These are phyloP conservation scores for Eimeria praecox DNA, from an alignment of 169 alveolate species.

Conservation along the genomic window DNA sequence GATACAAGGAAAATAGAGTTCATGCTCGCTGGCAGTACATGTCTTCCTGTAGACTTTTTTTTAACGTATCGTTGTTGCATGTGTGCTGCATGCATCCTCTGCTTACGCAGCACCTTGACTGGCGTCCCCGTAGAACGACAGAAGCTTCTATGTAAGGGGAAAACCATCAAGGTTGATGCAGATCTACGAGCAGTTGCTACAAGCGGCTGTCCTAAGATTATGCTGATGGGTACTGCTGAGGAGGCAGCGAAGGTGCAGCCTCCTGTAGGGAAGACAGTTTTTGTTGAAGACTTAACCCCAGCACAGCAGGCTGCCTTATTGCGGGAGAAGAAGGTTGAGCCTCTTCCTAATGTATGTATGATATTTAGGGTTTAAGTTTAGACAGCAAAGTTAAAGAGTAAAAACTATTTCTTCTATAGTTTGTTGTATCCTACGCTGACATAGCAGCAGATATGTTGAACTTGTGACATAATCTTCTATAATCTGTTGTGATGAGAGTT, in stretches of 20 bases:
- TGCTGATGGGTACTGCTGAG: conserved; percentile 96
- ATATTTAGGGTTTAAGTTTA: background rate
- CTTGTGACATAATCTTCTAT: background rate
- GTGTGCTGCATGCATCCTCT: background rate
- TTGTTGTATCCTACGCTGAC: too few species aligned
- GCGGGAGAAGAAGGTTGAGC: conserved; percentile 90
- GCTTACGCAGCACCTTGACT: conserved; percentile 88
- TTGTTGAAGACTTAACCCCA: conserved; percentile 95
- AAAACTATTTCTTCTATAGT: background rate
- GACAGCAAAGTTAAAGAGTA: background rate
- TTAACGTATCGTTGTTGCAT: background rate
- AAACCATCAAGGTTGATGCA: conserved; percentile 88
- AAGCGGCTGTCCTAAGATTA: conserved; percentile 82
- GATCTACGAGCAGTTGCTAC: conserved; percentile 89
- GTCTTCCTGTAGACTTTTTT: background rate
- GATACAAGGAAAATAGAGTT: too few species aligned
- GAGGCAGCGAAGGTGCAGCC: conserved; percentile 86
- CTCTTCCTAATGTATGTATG: conserved; percentile 89
- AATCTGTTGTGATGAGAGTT: background rate
- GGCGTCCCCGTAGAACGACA: conserved; percentile 96
- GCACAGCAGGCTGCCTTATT: conserved; percentile 94
- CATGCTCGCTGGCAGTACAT: too few species aligned
- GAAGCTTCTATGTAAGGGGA: conserved; percentile 94
- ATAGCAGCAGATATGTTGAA: too few species aligned
- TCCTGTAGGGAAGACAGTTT: conserved; percentile 90